phyloP scores from a whole-genome alignment of 2,329 filamentous ascomycete genomes.

The Colletotrichum scovillei region DNA sequence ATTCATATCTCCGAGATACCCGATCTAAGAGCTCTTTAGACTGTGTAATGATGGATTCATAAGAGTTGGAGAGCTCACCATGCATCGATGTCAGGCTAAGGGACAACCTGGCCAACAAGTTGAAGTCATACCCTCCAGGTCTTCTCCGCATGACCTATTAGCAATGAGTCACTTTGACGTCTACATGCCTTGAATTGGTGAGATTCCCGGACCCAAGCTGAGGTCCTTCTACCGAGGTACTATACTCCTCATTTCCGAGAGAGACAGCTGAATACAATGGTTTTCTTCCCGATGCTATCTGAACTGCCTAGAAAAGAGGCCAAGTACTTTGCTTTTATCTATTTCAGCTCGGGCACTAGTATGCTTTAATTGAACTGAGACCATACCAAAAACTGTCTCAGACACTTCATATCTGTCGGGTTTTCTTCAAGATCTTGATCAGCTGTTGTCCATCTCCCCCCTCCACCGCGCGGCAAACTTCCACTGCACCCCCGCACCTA shows the following conservation, averaged over 20 bases:
- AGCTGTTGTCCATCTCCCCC: slow-evolving; percentile 27
- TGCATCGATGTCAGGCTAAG: neutral
- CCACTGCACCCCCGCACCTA: slow-evolving; percentile 57
- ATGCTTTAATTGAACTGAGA: too few relatives aligned
- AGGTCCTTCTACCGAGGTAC: too few relatives aligned
- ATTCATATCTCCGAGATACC: neutral
- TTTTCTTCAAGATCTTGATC: neutral
- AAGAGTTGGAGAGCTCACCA: neutral
- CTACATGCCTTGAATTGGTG: neutral
- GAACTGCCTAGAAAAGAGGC: neutral
- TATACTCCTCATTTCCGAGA: neutral
- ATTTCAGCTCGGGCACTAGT: neutral
- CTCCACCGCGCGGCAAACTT: slow-evolving; percentile 53
- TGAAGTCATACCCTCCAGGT: too few relatives aligned
- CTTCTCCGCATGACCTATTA: too few relatives aligned
- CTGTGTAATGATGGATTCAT: neutral
- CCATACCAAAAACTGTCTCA: too few relatives aligned
- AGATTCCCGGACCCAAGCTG: too few relatives aligned
- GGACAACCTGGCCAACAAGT: neutral
- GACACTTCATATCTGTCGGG: neutral
- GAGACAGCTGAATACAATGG: neutral
- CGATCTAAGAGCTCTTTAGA: neutral
- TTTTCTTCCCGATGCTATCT: neutral
- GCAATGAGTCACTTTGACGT: neutral
- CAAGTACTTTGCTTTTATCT: neutral